Percentiles rank a stretch among this genome's conserved stretches.
Evolutionary conservation across 2,329 filamentous ascomycete genomes (phyloP).

Genomic region (Aspergillus quadricinctus): DNA sequence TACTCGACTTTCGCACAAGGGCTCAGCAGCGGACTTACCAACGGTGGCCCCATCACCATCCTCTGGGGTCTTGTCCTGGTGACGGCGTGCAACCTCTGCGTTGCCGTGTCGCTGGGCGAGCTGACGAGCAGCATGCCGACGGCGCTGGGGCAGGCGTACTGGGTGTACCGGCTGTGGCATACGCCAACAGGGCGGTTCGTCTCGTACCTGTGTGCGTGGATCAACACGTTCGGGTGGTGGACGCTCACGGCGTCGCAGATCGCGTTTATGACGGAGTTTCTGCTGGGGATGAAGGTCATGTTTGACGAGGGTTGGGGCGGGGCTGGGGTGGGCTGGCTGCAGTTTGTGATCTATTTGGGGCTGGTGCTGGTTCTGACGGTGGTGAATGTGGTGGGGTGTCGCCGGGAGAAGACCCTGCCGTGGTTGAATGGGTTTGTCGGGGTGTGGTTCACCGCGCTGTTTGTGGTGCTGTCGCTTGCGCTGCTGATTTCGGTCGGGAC

Average conservation of each 20-base stretch:
- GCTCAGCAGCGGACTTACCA: conserved; percentile 50
- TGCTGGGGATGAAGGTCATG: conserved; percentile 54
- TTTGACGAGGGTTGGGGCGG: conserved; percentile 48
- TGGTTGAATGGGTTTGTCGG: conserved; percentile 56
- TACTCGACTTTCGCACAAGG: conserved; percentile 56
- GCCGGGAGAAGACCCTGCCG: conserved; percentile 46
- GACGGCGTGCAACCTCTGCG: conserved; percentile 50
- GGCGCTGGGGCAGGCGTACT: conserved; percentile 57
- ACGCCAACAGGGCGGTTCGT: conserved; percentile 43
- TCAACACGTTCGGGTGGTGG: conserved; percentile 59
- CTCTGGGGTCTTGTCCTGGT: conserved; percentile 55
- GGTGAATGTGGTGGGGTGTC: conserved; percentile 51
- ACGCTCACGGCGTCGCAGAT: conserved; percentile 53
- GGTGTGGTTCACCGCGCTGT: conserved; percentile 49
- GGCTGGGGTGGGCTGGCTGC: conserved; percentile 46
- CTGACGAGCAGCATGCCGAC: conserved; percentile 58
- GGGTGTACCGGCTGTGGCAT: conserved; percentile 46
- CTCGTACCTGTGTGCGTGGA: conserved; percentile 57
- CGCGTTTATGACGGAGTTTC: conserved; percentile 56
- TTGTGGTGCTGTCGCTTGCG: conserved; percentile 50
- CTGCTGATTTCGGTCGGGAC: conserved; percentile 51
- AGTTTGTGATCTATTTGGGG: conserved; percentile 54
- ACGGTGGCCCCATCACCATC: conserved; percentile 51
- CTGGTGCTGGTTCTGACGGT: conserved; percentile 47
- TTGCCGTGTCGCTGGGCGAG: conserved; percentile 54